Evolutionary conservation across 2,329 filamentous ascomycete species (phyloP).

Genomic region (Pseudocercospora crystallina): DNA sequence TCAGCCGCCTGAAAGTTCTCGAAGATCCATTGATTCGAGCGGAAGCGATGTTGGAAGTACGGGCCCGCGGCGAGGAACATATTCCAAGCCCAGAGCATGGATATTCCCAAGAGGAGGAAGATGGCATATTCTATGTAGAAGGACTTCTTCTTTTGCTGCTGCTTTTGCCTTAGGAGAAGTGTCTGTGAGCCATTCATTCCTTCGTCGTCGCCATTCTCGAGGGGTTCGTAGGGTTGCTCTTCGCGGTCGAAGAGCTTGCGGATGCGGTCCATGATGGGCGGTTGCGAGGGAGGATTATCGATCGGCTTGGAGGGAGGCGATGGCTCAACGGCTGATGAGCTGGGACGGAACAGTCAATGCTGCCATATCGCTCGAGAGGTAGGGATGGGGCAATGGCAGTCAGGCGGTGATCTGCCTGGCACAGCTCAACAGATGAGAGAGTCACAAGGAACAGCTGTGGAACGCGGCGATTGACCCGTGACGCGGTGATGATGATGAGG

Average conservation of each 20-base stretch:
- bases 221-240: constrained; percentile 34
- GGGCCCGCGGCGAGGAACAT: constrained; percentile 96
- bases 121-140: constrained; percentile 84
- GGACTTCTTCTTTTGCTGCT: constrained; percentile 49
- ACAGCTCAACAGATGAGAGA: too few species aligned
- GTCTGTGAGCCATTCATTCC: background rate
- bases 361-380: too few species aligned
- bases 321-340: too few species aligned
- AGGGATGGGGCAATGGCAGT: too few species aligned
- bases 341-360: too few species aligned
- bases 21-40: constrained; percentile 66
- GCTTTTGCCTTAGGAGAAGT: background rate
- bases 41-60: constrained; percentile 85
- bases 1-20: constrained; percentile 88
- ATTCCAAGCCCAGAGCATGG: constrained; percentile 99
- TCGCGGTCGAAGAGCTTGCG: constrained; percentile 29
- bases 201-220: constrained; percentile 24
- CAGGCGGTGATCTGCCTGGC: too few species aligned
- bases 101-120: constrained; percentile 80
- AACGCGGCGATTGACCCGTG: too few species aligned
- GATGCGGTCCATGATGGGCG: constrained; percentile 23
- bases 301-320: too few species aligned
- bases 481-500: too few species aligned
- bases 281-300: too few species aligned
- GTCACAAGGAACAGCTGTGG: too few species aligned